These are phyloP conservation scores for Cyclotella sp. DNA, from an alignment of 108 stramenopile species.

Conservation along the genomic window DNA sequence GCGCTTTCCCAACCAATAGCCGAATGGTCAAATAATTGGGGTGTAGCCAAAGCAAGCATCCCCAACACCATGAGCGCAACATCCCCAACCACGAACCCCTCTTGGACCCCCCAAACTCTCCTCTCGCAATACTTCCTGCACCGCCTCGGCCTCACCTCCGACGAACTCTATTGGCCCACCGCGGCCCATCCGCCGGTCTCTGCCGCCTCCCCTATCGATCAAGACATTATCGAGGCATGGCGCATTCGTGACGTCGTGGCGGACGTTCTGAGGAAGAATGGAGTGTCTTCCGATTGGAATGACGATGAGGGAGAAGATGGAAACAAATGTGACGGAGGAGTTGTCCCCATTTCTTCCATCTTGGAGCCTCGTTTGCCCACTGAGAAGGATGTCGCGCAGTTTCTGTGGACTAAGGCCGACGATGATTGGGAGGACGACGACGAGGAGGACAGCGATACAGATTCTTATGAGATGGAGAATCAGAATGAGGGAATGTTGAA, in stretches of 20 bases:
- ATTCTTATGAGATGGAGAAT: not conserved
- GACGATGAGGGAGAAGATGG: not conserved
- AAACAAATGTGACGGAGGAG: not conserved
- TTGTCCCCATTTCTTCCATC: not conserved
- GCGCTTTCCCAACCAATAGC: no score
- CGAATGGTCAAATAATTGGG: no score
- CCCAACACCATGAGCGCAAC: no score
- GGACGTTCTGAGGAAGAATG: slow-evolving; percentile 4
- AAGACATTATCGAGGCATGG: slow-evolving; percentile 20
- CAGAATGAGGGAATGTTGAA: slow-evolving; percentile 10
- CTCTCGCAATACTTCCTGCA: slow-evolving; percentile 32
- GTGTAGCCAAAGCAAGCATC: no score
- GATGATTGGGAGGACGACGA: not conserved
- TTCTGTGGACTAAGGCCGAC: not conserved
- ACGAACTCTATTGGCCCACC: slow-evolving; percentile 39
- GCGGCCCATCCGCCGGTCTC: not conserved
- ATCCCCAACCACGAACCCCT: not conserved
- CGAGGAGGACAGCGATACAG: not conserved
- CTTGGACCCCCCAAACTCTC: not conserved
- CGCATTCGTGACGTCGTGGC: slow-evolving; percentile 22
- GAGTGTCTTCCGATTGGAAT: not conserved
- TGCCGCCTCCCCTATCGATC: slow-evolving; percentile 2
- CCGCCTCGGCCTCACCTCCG: slow-evolving; percentile 38
- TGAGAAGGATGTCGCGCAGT: slow-evolving; percentile 10
- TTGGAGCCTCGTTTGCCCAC: slow-evolving; percentile 24